Percentiles rank a stretch among this genome's conserved stretches.
These are phyloP conservation scores for Euphrasia confusa DNA, from an alignment of 257 asterid genomes.

Conservation along the genomic window DNA sequence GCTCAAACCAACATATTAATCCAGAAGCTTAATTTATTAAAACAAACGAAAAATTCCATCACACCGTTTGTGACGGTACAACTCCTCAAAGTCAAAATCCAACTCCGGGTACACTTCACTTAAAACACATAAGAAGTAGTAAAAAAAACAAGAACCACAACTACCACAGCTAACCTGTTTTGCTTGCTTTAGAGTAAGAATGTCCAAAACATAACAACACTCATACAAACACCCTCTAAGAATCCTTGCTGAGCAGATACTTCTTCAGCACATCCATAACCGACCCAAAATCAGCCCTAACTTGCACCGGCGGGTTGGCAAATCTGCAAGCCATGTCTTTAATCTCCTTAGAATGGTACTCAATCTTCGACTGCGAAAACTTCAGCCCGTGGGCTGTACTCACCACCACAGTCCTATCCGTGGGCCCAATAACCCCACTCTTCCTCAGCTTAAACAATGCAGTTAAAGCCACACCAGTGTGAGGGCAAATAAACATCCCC, in stretches of 20 bases:
- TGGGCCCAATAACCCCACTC: constrained; percentile 38
- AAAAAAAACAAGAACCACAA: neutral
- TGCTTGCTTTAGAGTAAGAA: constrained; percentile 1
- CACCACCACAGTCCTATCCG: constrained; percentile 51
- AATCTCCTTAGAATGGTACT: constrained; percentile 41
- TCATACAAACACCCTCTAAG: neutral
- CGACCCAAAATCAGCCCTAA: constrained; percentile 43
- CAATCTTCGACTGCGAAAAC: constrained; percentile 53
- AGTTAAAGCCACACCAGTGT: constrained; percentile 50
- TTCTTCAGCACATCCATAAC: constrained; percentile 47
- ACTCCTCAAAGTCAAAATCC: constrained; percentile 23
- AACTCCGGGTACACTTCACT: constrained; percentile 10
- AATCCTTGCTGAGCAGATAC: neutral
- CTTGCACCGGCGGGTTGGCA: constrained; percentile 45
- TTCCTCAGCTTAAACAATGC: constrained; percentile 45
- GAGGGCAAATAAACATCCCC: constrained; percentile 60
- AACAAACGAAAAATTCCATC: constrained; percentile 19
- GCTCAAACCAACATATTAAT: constrained; percentile 12
- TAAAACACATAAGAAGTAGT: constrained; percentile 17
- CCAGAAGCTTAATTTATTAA: constrained; percentile 16
- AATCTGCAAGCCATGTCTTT: constrained; percentile 35
- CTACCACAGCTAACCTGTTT: constrained; percentile 10
- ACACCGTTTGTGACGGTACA: constrained; percentile 24
- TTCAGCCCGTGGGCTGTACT: constrained; percentile 64
- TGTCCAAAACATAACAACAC: neutral